Percentiles rank a stretch among this genome's conserved stretches.
phyloP scores from a whole-genome alignment of 1,284 basidiomycete species.

The Taiwanofungus camphoratus region DNA sequence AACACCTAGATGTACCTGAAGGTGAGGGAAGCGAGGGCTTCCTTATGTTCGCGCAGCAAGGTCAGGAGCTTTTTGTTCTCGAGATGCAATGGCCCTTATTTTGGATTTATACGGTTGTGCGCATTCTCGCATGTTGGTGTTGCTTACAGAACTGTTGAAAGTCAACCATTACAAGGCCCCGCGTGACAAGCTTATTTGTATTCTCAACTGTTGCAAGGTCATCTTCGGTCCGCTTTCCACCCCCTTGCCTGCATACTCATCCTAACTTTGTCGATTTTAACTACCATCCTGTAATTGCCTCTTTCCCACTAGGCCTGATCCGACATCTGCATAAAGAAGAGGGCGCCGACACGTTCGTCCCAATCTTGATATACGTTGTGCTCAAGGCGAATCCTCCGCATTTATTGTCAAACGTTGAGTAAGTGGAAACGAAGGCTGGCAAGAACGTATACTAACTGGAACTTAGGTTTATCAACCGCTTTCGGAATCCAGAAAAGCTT shows the following conservation, averaged over 20 bases:
- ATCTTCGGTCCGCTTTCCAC: slow-evolving; percentile 77
- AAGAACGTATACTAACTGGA: not conserved
- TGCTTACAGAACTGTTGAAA: slow-evolving; percentile 75
- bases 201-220: slow-evolving; percentile 98
- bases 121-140: not conserved
- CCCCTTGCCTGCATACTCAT: slow-evolving; percentile 5
- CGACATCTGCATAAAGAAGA: slow-evolving; percentile 78
- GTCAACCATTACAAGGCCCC: slow-evolving; percentile 99
- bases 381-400: slow-evolving; percentile 91
- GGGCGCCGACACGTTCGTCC: slow-evolving; percentile 90
- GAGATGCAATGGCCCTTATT: no score
- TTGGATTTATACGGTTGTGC: not conserved
- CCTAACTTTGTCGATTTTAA: not conserved
- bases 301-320: slow-evolving; percentile 71
- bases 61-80: no score
- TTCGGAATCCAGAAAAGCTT: slow-evolving; percentile 84
- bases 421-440: slow-evolving; percentile 22
- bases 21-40: slow-evolving; percentile 75
- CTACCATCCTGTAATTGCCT: no score
- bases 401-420: slow-evolving; percentile 94
- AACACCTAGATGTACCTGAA: slow-evolving; percentile 82
- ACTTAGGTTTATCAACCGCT: slow-evolving; percentile 88
- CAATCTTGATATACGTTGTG: slow-evolving; percentile 92
- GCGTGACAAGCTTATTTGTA: slow-evolving; percentile 96
- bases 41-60: slow-evolving; percentile 91